A percentile compares a stretch with the other conserved stretches of the same genome.
Conservation (phyloP, 2,329 filamentous ascomycete genomes). For the Microdochium nivale region DNA sequence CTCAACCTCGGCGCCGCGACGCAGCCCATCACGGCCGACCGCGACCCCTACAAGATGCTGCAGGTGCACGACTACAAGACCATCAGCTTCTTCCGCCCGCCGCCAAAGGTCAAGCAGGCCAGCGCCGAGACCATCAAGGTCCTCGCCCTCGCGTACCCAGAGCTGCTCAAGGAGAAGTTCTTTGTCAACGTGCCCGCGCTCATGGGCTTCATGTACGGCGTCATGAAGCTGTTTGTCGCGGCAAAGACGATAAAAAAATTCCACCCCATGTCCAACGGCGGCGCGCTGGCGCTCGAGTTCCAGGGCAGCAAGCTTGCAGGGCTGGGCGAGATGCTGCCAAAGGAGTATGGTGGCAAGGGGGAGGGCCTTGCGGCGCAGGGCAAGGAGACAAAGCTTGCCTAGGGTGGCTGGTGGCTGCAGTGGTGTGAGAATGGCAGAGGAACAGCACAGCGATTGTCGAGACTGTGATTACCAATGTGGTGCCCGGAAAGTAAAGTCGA, state of each 20-base stretch:
- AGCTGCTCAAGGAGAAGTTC: conserved; percentile 84
- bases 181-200: conserved; percentile 88
- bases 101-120: conserved; percentile 66
- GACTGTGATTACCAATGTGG: no score
- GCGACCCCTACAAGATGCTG: conserved; percentile 82
- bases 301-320: conserved; percentile 39
- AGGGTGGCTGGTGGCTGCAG: no score
- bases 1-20: conserved; percentile 64
- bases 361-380: conserved; percentile 24
- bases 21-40: conserved; percentile 60
- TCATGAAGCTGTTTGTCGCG: conserved; percentile 68
- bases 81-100: conserved; percentile 78
- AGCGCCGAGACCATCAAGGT: conserved; percentile 73
- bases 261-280: conserved; percentile 68
- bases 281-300: conserved; percentile 53
- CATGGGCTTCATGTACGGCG: conserved; percentile 79
- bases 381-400: conserved; percentile 13
- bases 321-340: conserved; percentile 59
- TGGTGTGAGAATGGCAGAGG: no score
- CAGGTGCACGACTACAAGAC: conserved; percentile 92
- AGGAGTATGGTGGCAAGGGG: conserved; percentile 71
- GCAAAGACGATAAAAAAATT: conserved; percentile 71
- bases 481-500: no score
- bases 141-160: conserved; percentile 78
- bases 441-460: no score